A percentile compares a stretch with the other conserved stretches of the same genome.
Conservation (phyloP, 2,329 filamentous ascomycete species). For the Botrytis elliptica region DNA sequence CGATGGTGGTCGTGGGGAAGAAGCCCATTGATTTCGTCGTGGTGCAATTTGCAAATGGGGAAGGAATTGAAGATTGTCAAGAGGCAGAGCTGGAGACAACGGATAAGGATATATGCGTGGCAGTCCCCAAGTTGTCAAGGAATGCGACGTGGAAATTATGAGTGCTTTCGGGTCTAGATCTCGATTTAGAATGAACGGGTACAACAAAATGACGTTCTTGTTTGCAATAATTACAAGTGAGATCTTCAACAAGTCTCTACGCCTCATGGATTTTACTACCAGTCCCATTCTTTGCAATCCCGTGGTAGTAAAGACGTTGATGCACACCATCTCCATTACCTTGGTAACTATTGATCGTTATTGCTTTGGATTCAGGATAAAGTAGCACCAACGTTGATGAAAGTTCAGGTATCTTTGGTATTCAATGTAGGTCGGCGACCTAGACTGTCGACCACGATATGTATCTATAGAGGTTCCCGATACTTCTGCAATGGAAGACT, state of each 20-base stretch:
- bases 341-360: constrained; percentile 1
- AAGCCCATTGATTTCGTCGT: constrained; percentile 81
- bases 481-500: constrained; percentile 7
- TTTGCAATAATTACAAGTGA: neutral
- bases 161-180: neutral
- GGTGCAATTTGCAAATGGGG: constrained; percentile 82
- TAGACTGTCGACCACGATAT: constrained; percentile 9
- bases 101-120: constrained; percentile 26
- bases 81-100: constrained; percentile 52
- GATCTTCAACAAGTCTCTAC: neutral
- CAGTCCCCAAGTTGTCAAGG: constrained; percentile 25
- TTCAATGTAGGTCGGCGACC: constrained; percentile 18
- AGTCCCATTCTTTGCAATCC: neutral
- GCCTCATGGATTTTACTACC: neutral
- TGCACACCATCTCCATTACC: constrained; percentile 12
- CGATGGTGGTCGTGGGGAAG: constrained; percentile 83
- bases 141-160: constrained; percentile 24
- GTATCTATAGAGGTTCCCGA: constrained; percentile 17
- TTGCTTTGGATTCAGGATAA: neutral
- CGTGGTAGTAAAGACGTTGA: constrained; percentile 13
- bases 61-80: constrained; percentile 83
- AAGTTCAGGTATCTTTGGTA: constrained; percentile 6
- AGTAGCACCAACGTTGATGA: constrained; percentile 15
- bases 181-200: constrained; percentile 1
- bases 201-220: constrained; percentile 1